Base-by-base conservation (phyloP, 78 protist species). In the Neovahlkampfia damariscottae region DNA sequence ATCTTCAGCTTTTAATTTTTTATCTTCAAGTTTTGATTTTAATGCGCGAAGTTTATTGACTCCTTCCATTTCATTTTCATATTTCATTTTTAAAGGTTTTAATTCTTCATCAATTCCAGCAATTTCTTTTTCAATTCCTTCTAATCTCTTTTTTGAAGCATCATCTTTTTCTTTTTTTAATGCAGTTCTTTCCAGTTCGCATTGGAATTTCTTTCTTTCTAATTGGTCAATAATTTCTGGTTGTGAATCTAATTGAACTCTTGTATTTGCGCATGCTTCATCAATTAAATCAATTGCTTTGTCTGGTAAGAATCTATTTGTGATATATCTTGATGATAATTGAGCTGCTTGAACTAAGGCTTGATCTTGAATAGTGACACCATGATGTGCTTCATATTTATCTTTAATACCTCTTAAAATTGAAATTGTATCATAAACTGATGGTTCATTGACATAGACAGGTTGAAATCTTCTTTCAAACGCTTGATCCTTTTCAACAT, bases 201-300 rank as follows among this genome's bases (percentile, higher is more conserved):
- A 81, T 77, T 93, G 98, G 28, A 90, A 71, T 76, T 79, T 75
- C 36, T 78, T 74, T 19, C 98, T 78, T 78, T 91, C 94, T 5
- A 94, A 76, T 19, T 39, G 9, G 75, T 96, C 99, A 8, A 94
- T 82, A 8, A 78, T 82, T 76, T 94, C 96, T 7, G 97, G 99
- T 74, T 89, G 90, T 0, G 95, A 87, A 66, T 95, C 95, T 41
- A 94, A 85, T 87, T 92, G 93, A 34, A 94, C 95, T 5, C 98
- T 70, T 30, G 58, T 32, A 36, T 58, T 79, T 37, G 98, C 95
- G 67, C 95, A 87, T 2, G 99, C 98, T 77, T 97, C 99, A 74
- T 94, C 99, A 6, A 94, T 78, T 8, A 98, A 84, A 78, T 98
- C 99, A 50, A 98, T 98, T n/a, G 98, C 96, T 77, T 93, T 93